Base-by-base conservation (phyloP, 208 protist genomes). In the Leptomonas pyrrhocoris region DNA sequence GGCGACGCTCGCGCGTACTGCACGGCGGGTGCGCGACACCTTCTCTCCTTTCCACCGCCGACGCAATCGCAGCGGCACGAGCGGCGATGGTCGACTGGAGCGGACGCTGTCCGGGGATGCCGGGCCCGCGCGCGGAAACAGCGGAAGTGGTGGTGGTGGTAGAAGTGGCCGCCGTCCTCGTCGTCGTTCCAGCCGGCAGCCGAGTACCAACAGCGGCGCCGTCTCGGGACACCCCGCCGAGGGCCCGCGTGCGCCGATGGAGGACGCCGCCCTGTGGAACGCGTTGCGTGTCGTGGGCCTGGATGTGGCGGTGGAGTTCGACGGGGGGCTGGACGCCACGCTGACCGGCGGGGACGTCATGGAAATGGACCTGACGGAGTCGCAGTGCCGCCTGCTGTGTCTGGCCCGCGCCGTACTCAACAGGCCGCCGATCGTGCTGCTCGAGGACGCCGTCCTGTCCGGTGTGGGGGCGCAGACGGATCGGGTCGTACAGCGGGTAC, bases 371-470 rank as follows among this genome's bases (percentile, higher is more conserved):
- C 28, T 98, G 76, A 89, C 98, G 45, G 86, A 72, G 11, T 83
- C 91, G 15, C 97, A 97, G 48, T 93, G 98, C 77, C 97, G 98
- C 72, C 81, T 98, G 27, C 62, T 99, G 2, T 98, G 96, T 77
- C 60, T 99, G 13, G 96, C 94, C 8, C 82, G 98, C 43, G 97
- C 97, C 2, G 54, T 99, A 9, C 79, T 99, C 18, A 88, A 86
- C 48, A 50, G 63, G 51, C 78, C 95, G 16, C 82, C 80, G 50
- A 81, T 99, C 9, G 46, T 99, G 12, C 86, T 99, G 18, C 70
- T 99, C 31, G 98, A 99, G 73, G 98, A 99, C 77, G 54, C 78
- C 46, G 85, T 95, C 1, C 94, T 94, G 42, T 79, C 86, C 1
- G 51, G 54, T n/a, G 86, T 86, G 13, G 94, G 94, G 71, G 58